Conservation (phyloP, 2,329 filamentous ascomycete species). For the Curvularia spicifera region DNA sequence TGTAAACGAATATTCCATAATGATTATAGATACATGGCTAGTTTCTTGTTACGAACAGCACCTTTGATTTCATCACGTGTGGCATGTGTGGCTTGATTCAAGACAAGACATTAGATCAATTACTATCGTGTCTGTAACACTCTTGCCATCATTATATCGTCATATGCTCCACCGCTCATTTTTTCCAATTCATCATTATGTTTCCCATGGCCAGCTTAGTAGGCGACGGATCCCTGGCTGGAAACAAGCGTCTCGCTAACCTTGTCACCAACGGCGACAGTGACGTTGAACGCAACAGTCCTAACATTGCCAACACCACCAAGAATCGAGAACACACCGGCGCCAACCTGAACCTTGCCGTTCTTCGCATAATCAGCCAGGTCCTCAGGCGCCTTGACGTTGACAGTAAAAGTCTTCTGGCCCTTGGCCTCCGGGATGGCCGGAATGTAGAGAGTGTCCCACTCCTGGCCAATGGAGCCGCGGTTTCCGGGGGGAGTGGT, state of each 20-base stretch:
- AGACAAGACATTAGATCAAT: background rate
- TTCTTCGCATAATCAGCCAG: constrained; percentile 3
- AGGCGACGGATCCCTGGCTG: background rate
- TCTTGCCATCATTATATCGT: background rate
- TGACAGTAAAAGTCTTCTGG: constrained; percentile 32
- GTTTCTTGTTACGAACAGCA: background rate
- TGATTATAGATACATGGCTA: background rate
- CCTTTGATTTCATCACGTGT: background rate
- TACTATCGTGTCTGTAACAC: background rate
- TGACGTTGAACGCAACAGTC: constrained; percentile 31
- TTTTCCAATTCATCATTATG: background rate
- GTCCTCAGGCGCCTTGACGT: constrained; percentile 21
- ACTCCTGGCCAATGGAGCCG: constrained; percentile 39
- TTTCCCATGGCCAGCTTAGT: background rate
- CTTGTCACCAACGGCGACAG: constrained; percentile 24
- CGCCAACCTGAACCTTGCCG: background rate
- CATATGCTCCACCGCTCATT: background rate
- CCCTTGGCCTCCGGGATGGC: constrained; percentile 35
- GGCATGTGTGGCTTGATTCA: background rate
- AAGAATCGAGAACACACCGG: constrained; percentile 37
- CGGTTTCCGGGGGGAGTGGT: constrained; percentile 27
- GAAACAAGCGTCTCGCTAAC: constrained; percentile 20
- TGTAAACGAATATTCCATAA: background rate
- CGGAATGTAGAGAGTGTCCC: constrained; percentile 47
- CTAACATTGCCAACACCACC: constrained; percentile 23